A percentile compares a stretch with the other conserved stretches of the same genome.
Evolutionary conservation across 805 yeast genomes (phyloP).

Genomic region (Kodamaea laetipori): DNA sequence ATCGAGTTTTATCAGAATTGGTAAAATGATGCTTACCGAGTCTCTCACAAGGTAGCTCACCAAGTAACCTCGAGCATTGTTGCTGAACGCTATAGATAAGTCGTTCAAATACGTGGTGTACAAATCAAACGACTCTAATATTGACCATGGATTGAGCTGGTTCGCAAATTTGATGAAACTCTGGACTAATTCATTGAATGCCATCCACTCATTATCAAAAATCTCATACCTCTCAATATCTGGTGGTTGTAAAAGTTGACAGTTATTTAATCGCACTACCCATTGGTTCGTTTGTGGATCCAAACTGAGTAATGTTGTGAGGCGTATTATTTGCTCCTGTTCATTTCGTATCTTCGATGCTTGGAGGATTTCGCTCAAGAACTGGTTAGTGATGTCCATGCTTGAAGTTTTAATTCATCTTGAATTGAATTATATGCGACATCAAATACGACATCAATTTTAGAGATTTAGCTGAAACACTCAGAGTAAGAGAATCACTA

Average conservation of each 20-base stretch:
- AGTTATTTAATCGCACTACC: conserved; percentile 27
- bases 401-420: conserved; percentile 7
- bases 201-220: conserved; percentile 43
- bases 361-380: conserved; percentile 35
- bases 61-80: conserved; percentile 42
- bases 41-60: conserved; percentile 39
- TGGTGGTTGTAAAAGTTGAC: conserved; percentile 13
- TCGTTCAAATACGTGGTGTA: conserved; percentile 50
- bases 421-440: background rate
- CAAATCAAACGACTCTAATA: conserved; percentile 55
- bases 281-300: conserved; percentile 29
- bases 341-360: conserved; percentile 21
- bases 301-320: conserved; percentile 27
- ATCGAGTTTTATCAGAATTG: conserved; percentile 46
- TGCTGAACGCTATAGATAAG: conserved; percentile 51
- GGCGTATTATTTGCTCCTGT: conserved; percentile 22
- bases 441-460: background rate
- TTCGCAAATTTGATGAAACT: conserved; percentile 51
- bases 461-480: too few relatives aligned
- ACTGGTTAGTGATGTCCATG: conserved; percentile 17
- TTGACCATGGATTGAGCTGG: conserved; percentile 56
- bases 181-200: conserved; percentile 46
- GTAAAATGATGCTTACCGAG: conserved; percentile 41
- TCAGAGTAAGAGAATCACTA: too few relatives aligned
- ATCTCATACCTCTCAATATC: conserved; percentile 26